Conservation (phyloP, 257 asterid species). For the Henckelia pumila region DNA sequence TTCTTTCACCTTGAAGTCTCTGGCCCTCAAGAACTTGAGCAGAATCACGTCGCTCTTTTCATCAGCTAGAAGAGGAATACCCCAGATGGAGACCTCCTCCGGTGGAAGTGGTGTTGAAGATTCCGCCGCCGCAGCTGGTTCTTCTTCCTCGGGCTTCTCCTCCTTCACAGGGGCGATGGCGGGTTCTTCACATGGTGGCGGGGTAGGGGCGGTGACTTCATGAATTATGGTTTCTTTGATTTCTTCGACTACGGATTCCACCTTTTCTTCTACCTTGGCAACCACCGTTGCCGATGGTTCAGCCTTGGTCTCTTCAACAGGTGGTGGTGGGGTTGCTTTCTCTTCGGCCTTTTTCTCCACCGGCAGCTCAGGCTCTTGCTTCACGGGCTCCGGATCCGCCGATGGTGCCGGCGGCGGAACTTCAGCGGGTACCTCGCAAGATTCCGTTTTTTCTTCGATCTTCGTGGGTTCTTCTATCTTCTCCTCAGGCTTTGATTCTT, state of each 20-base stretch:
- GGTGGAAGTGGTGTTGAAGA: constrained; percentile 33
- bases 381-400: constrained; percentile 9
- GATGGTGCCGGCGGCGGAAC: constrained; percentile 18
- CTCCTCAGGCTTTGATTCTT: constrained; percentile 21
- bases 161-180: constrained; percentile 1
- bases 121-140: constrained; percentile 22
- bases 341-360: constrained; percentile 26
- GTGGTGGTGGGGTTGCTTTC: constrained; percentile 18
- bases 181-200: constrained; percentile 33
- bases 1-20: constrained; percentile 71
- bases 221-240: constrained; percentile 30
- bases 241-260: background rate
- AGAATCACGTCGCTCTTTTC: constrained; percentile 57
- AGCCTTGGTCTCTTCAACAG: constrained; percentile 8
- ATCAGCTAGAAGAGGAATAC: constrained; percentile 50
- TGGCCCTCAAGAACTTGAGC: constrained; percentile 69
- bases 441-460: background rate
- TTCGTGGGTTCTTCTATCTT: constrained; percentile 13
- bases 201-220: constrained; percentile 13
- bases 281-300: constrained; percentile 30
- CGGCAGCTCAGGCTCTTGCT: constrained; percentile 22
- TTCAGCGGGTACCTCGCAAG: constrained; percentile 7
- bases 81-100: constrained; percentile 34
- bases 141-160: constrained; percentile 26
- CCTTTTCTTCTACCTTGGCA: constrained; percentile 46